Base-by-base conservation (phyloP, 805 yeast species). In the Pichia thaimueangensis region DNA sequence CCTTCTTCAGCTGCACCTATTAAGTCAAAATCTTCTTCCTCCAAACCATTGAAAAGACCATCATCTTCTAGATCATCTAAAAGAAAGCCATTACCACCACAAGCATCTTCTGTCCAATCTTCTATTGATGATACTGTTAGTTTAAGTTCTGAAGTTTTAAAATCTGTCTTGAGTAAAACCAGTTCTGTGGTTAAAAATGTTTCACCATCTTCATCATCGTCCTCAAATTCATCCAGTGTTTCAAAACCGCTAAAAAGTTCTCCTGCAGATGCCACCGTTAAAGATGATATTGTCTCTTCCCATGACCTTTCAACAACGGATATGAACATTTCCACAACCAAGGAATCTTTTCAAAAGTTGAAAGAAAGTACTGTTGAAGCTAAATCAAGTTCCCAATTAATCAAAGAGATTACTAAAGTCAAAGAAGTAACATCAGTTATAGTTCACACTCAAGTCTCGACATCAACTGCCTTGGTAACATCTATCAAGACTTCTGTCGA, bases 371-470 rank as follows among this genome's bases (percentile, higher is more conserved):
- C n/a, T n/a, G n/a, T n/a, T n/a, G n/a, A n/a, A n/a, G n/a, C n/a
- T n/a, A n/a, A n/a, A n/a, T n/a, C n/a, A n/a, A n/a, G n/a, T n/a
- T n/a, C n/a, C n/a, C n/a, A n/a, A n/a, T n/a, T n/a, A n/a, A 31
- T 23, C 10, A 35, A 30, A 17, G 39, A 43, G 13, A 23, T 38
- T 6, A 42, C 47, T 6, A 41, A 25, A n/a, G 29, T 29, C n/a
- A 47, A 38, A 25, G 53, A 47, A 33, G n/a, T 45, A 11, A 47
- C 45, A 4, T 35, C 41, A 8, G 22, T 28, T 25, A 30, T 45
- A 6, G 23, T 35, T 16, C 15, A 35, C 10, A 49, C 49, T n/a
- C 42, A 41, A 27, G 43, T 45, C 4, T 43, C 42, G 12, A 45
- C 48, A 11, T 43, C 47, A 6, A 28, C 38, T 24, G 6, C 30